These are phyloP conservation scores for Anthoceros angustus DNA, from an alignment of 225 moss, liverwort and hornwort species.

Conservation along the genomic window DNA sequence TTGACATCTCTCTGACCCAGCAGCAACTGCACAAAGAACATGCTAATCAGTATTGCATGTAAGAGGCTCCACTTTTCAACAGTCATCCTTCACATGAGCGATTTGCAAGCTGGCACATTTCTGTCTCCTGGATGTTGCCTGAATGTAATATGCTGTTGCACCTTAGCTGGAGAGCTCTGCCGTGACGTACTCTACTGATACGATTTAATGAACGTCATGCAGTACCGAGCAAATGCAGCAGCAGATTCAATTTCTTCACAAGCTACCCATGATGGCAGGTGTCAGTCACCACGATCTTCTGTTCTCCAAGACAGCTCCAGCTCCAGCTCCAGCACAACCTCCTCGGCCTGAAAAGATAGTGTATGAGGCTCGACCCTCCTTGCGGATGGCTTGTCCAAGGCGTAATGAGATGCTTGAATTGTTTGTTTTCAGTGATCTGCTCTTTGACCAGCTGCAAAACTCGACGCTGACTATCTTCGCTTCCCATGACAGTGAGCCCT, in stretches of 20 bases:
- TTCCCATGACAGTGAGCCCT: background rate
- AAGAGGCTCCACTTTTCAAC: background rate
- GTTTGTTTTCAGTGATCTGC: constrained; percentile 8
- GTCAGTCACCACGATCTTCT: constrained; percentile 96
- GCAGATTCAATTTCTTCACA: constrained; percentile 59
- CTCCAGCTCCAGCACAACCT: constrained; percentile 50
- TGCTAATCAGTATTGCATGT: constrained; percentile 68
- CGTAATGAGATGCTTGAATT: background rate
- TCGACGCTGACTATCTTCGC: no score
- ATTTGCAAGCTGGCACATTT: background rate
- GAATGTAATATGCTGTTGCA: no score
- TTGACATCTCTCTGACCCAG: constrained; percentile 67
- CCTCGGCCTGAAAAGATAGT: constrained; percentile 44
- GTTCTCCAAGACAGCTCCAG: constrained; percentile 83
- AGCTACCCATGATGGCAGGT: constrained; percentile 58
- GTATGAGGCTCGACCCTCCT: constrained; percentile 37
- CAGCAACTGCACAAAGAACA: constrained; percentile 77
- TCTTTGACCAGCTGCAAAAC: no score
- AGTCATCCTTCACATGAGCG: background rate
- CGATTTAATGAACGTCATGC: background rate
- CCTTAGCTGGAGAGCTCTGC: no score
- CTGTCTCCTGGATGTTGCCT: background rate
- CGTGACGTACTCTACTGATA: constrained; percentile 7
- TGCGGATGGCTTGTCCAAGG: no score
- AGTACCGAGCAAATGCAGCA: constrained; percentile 29